These are phyloP conservation scores for Gossypioides kirkii DNA, from an alignment of 345 rosid species.

Conservation along the genomic window DNA sequence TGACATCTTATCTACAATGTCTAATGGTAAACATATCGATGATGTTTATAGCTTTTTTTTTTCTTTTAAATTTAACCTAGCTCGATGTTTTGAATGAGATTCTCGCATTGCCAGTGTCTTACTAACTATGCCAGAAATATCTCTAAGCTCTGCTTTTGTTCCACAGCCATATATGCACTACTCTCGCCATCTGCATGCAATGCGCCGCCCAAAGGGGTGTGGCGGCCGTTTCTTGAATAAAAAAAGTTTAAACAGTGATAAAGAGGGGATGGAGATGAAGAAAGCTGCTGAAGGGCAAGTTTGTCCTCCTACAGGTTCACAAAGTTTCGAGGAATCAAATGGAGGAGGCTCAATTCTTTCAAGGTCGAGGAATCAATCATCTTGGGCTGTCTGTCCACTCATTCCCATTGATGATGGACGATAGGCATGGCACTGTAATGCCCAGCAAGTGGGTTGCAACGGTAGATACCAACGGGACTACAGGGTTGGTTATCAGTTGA, in stretches of 20 bases:
- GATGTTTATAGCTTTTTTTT: no score
- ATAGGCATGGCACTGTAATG: slow-evolving; percentile 23
- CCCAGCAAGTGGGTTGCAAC: slow-evolving; percentile 35
- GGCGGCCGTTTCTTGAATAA: slow-evolving; percentile 96
- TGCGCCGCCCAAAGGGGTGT: slow-evolving; percentile 92
- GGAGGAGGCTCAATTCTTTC: slow-evolving; percentile 38
- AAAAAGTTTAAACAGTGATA: slow-evolving; percentile 24
- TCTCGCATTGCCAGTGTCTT: no score
- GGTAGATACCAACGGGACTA: slow-evolving; percentile 30
- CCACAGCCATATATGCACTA: slow-evolving; percentile 82
- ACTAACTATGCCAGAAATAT: no score
- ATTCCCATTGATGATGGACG: slow-evolving; percentile 36
- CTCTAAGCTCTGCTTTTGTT: slow-evolving; percentile 15
- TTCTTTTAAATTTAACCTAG: no score
- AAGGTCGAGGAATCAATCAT: slow-evolving; percentile 56
- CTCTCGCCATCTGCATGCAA: slow-evolving; percentile 91
- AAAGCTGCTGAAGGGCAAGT: slow-evolving; percentile 13
- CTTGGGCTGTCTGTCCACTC: slow-evolving; percentile 34
- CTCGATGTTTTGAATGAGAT: neutral
- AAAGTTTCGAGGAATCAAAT: slow-evolving; percentile 44
- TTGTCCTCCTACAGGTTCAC: slow-evolving; percentile 53
- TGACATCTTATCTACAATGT: neutral
- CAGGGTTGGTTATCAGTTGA: slow-evolving; percentile 42
- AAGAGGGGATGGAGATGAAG: slow-evolving; percentile 31
- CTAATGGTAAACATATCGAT: neutral